phyloP scores from a whole-genome alignment of 805 yeast species.

The Tetrapisispora namnaoensis region DNA sequence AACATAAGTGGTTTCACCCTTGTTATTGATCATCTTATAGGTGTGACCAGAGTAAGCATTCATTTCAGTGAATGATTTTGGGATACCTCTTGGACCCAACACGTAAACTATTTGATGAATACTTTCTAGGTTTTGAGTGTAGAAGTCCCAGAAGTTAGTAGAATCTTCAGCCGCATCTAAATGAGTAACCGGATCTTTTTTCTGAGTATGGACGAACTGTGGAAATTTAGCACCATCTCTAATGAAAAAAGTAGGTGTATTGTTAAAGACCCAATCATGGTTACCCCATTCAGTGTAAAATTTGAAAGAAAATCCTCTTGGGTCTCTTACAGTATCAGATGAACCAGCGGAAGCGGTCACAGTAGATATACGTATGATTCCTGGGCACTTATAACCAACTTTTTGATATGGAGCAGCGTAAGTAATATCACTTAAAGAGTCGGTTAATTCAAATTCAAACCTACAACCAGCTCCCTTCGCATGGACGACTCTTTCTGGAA shows the following conservation, averaged over 20 bases:
- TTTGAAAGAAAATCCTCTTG: conserved; percentile 76
- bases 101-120: conserved; percentile 48
- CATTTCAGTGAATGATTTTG: conserved; percentile 45
- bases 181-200: conserved; percentile 58
- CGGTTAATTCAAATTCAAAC: conserved; percentile 50
- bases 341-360: conserved; percentile 82
- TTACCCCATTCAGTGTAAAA: conserved; percentile 78
- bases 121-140: conserved; percentile 44
- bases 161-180: conserved; percentile 38
- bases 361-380: conserved; percentile 52
- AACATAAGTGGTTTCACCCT: conserved; percentile 44
- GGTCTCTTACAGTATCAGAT: conserved; percentile 78
- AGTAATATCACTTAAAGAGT: conserved; percentile 44
- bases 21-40: conserved; percentile 43
- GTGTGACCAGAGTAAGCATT: conserved; percentile 60
- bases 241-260: conserved; percentile 76
- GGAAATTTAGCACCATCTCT: conserved; percentile 76
- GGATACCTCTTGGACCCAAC: conserved; percentile 55
- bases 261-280: conserved; percentile 76
- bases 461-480: conserved; percentile 60
- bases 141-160: conserved; percentile 49
- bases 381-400: conserved; percentile 35
- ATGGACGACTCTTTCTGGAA: conserved; percentile 60
- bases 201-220: conserved; percentile 80
- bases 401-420: conserved; percentile 35